Evolutionary conservation across 2,329 filamentous ascomycete genomes (phyloP), one percentile per base, ranked within the genome.

Genomic region (Cladophialophora yegresii): DNA sequence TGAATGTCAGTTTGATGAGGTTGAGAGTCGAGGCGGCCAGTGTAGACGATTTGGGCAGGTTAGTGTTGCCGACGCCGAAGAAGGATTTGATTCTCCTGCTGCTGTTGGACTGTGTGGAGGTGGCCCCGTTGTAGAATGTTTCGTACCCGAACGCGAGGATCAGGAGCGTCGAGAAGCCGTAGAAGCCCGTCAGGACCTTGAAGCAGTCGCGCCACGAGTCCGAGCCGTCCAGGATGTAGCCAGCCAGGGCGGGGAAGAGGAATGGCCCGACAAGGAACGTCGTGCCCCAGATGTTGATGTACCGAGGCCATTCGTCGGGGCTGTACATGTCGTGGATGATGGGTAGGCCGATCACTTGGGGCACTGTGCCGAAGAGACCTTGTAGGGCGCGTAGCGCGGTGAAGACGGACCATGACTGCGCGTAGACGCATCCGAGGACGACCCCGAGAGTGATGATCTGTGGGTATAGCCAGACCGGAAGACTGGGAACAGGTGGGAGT

Each of bases 381-480:
- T 78, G 76, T 4, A 78, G 70, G 26, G 76, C 73, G 23, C 76
- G 74, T 63, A 75, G 77, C 7, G 74, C 71, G 1, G 77, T 77
- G 64, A 79, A 80, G n/a, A 73, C 73, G 5, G 72, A 72, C 61
- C 73, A 80, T 36, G 74, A 71, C 33, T 75, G 72, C 1, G 78
- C 78, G 28, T 78, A 73, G 1, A 76, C 73, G 4, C 76, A 75
- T 1, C 78, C 78, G 9, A 78, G 64, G 3, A 80, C 74, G 68
- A 79, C 77, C 45, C 76, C 71, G 66, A 75, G 74, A 3, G 76
- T 74, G 49, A 78, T 70, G 3, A 77, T 59, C 56, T 78, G 76
- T 1, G 77, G 74, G 77, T 77, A 80, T 47, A 80, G 71, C 74
- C 78, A 77, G 45, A 79, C 71, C 1, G 78, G 78, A 22, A 77